Percentiles rank a stretch among this genome's conserved stretches.
phyloP scores from a whole-genome alignment of 805 yeast genomes.

The Grigorovia humatica region DNA sequence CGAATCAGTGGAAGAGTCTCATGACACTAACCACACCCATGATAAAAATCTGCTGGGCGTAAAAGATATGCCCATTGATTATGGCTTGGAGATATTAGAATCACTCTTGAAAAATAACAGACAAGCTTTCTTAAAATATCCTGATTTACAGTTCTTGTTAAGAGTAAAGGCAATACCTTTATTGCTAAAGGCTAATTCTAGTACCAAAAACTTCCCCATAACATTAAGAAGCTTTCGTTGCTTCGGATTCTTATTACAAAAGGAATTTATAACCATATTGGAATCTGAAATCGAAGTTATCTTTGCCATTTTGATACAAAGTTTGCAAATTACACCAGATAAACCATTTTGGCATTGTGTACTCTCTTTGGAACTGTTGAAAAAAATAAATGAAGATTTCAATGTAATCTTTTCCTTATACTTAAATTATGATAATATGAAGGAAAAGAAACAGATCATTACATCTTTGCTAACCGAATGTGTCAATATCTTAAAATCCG shows the following conservation, averaged over 20 bases:
- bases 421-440: conserved; percentile 47
- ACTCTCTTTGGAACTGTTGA: conserved; percentile 63
- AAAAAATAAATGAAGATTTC: conserved; percentile 48
- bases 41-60: conserved; percentile 31
- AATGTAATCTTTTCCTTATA: conserved; percentile 42
- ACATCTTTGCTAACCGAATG: conserved; percentile 42
- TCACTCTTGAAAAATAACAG: conserved; percentile 60
- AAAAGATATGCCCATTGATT: conserved; percentile 44
- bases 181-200: conserved; percentile 54
- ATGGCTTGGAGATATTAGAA: conserved; percentile 78
- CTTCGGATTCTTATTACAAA: conserved; percentile 46
- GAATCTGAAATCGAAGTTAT: conserved; percentile 77
- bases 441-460: conserved; percentile 51
- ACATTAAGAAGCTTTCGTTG: conserved; percentile 69
- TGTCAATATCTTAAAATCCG: conserved; percentile 26
- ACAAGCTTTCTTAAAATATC: conserved; percentile 42
- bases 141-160: conserved; percentile 56
- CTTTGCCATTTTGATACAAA: conserved; percentile 62
- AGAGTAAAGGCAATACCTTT: conserved; percentile 68
- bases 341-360: conserved; percentile 63
- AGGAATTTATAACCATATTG: conserved; percentile 48
- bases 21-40: neutral
- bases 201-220: conserved; percentile 45
- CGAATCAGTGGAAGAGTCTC: neutral
- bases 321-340: conserved; percentile 46